Conservation (phyloP, 1,284 basidiomycete genomes). For the Sporisorium scitamineum region DNA sequence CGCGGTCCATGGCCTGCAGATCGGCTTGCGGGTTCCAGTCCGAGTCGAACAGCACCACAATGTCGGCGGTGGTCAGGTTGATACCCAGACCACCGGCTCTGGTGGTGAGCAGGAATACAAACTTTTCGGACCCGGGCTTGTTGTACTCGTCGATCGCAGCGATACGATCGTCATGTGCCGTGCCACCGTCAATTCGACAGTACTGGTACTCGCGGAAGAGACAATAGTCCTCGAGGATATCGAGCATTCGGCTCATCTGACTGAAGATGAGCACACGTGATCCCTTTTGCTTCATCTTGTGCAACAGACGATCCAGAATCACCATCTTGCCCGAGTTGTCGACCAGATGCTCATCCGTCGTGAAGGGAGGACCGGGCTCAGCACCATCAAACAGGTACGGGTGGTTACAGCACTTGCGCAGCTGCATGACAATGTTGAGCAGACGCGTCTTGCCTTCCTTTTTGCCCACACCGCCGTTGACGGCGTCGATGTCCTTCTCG, state of each 20-base stretch:
- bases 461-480: conserved; percentile 79
- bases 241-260: conserved; percentile 95
- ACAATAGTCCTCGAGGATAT: conserved; percentile 98
- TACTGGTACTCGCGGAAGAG: conserved; percentile 87
- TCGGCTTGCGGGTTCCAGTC: conserved; percentile 99
- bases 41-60: conserved; percentile 96
- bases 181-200: conserved; percentile 95
- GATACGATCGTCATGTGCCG: conserved; percentile 96
- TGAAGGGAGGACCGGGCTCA: conserved; percentile 96
- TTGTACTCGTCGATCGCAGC: conserved; percentile 98
- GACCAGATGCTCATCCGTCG: conserved; percentile 96
- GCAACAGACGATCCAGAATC: conserved; percentile 91
- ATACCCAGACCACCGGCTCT: conserved; percentile 98
- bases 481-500: conserved; percentile 98
- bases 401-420: conserved; percentile 75
- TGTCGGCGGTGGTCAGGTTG: conserved; percentile 93
- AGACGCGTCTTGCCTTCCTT: conserved; percentile 98
- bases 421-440: conserved; percentile 99
- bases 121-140: conserved; percentile 92
- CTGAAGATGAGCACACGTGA: conserved; percentile 97
- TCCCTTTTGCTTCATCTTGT: conserved; percentile 87
- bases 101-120: conserved; percentile 96
- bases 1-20: conserved; percentile 98
- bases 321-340: conserved; percentile 97
- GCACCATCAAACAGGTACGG: conserved; percentile 74